phyloP scores from a whole-genome alignment of 2,329 filamentous ascomycete genomes.

The Verticillium alfalfae region DNA sequence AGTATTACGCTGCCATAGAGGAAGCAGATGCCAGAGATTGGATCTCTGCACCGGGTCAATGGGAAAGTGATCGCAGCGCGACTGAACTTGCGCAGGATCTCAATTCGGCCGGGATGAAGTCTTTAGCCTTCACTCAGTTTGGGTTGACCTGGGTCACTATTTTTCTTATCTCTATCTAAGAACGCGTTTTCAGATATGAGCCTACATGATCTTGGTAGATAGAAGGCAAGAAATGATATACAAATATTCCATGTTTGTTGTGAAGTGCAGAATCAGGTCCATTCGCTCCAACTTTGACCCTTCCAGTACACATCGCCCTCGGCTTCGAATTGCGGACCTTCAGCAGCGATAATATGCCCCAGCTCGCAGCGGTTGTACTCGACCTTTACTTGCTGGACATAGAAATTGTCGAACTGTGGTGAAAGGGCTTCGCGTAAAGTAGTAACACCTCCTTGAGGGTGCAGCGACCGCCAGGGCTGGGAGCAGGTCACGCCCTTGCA shows the following conservation, averaged over 20 bases:
- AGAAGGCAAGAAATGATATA: too few relatives aligned
- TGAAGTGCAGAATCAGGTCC: constrained; percentile 11
- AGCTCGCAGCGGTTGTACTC: constrained; percentile 45
- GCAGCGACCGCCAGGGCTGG: constrained; percentile 49
- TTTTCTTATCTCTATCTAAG: too few relatives aligned
- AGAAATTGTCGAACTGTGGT: constrained; percentile 44
- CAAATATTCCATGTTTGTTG: not conserved
- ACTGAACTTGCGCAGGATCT: not conserved
- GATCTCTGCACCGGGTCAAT: not conserved
- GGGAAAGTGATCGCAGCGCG: not conserved
- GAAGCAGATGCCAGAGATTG: not conserved
- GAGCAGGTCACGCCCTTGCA: constrained; percentile 48
- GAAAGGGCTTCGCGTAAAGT: constrained; percentile 45
- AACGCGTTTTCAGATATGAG: too few relatives aligned
- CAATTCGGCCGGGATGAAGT: not conserved
- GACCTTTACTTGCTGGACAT: constrained; percentile 41
- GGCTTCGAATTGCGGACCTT: constrained; percentile 41
- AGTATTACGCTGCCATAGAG: not conserved
- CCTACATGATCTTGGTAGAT: too few relatives aligned
- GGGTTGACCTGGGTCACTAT: too few relatives aligned
- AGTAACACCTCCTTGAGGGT: constrained; percentile 44
- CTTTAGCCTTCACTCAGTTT: too few relatives aligned
- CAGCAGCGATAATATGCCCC: constrained; percentile 49
- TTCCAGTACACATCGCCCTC: constrained; percentile 17
- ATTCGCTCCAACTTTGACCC: constrained; percentile 18